Evolutionary conservation across 345 rosid genomes (phyloP).

Genomic region (Geranium brycei): DNA sequence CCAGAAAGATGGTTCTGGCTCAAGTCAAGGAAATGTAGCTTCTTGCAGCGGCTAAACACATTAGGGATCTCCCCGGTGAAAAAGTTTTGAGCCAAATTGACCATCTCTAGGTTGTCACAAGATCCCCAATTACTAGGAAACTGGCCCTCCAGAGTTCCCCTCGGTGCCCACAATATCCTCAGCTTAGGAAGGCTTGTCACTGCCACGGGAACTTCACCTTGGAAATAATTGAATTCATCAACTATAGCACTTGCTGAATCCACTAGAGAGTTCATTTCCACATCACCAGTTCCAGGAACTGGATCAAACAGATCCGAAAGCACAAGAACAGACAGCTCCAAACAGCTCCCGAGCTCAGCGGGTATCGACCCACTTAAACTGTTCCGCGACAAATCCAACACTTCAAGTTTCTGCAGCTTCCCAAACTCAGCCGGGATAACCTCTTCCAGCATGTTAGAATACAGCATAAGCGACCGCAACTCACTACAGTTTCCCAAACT

Average conservation of each 20-base stretch:
- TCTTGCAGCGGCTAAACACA: slow-evolving; percentile 46
- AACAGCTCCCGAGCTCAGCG: slow-evolving; percentile 63
- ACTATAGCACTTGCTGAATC: slow-evolving; percentile 25
- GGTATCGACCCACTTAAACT: slow-evolving; percentile 64
- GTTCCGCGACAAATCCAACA: slow-evolving; percentile 80
- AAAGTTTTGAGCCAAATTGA: slow-evolving; percentile 65
- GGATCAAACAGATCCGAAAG: slow-evolving; percentile 48
- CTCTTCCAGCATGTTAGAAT: slow-evolving; percentile 66
- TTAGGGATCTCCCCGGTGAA: slow-evolving; percentile 45
- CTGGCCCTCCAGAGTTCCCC: slow-evolving; percentile 55
- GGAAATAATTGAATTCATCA: slow-evolving; percentile 67
- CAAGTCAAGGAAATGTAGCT: slow-evolving; percentile 56
- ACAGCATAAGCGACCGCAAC: slow-evolving; percentile 53
- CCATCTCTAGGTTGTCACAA: slow-evolving; percentile 66
- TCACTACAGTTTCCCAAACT: slow-evolving; percentile 53
- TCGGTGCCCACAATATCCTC: slow-evolving; percentile 77
- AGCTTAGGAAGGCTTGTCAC: slow-evolving; percentile 54
- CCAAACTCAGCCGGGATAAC: slow-evolving; percentile 56
- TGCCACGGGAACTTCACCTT: slow-evolving; percentile 53
- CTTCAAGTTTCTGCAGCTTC: slow-evolving; percentile 58
- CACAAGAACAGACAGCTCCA: slow-evolving; percentile 55
- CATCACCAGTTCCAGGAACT: slow-evolving; percentile 22
- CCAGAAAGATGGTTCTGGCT: slow-evolving; percentile 56
- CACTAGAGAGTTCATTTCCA: slow-evolving; percentile 25
- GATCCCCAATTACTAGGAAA: slow-evolving; percentile 57